Conservation (phyloP, 208 protist genomes). For the Leishmania lainsoni region DNA sequence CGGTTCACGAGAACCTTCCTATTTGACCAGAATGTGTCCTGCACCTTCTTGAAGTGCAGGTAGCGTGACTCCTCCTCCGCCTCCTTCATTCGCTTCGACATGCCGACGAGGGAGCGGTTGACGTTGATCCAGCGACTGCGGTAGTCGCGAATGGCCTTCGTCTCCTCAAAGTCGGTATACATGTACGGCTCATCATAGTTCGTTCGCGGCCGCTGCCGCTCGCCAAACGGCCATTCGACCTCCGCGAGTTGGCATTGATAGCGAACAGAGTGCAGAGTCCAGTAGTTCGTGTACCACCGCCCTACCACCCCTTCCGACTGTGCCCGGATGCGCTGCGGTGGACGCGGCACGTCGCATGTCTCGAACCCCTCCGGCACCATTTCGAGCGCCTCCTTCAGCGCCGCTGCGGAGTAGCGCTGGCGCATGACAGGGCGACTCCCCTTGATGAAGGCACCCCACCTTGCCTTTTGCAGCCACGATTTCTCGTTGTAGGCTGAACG, state of each 20-base stretch:
- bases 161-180: conserved; percentile 92
- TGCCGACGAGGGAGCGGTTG: conserved; percentile 88
- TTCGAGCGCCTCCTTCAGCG: conserved; percentile 64
- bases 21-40: conserved; percentile 92
- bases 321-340: conserved; percentile 84
- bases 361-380: conserved; percentile 86
- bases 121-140: conserved; percentile 92
- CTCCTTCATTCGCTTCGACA: conserved; percentile 89
- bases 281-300: conserved; percentile 93
- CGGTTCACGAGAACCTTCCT: conserved; percentile 90
- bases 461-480: conserved; percentile 72
- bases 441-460: conserved; percentile 61
- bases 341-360: conserved; percentile 79
- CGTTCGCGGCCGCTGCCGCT: conserved; percentile 73
- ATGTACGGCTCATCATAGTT: conserved; percentile 92
- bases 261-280: conserved; percentile 88
- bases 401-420: conserved; percentile 76
- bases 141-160: conserved; percentile 87
- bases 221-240: conserved; percentile 82
- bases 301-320: conserved; percentile 89
- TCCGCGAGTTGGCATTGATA: conserved; percentile 84
- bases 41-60: conserved; percentile 81
- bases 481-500: conserved; percentile 81
- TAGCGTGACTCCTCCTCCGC: conserved; percentile 89
- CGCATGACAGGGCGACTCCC: conserved; percentile 62